A percentile compares a stretch with the other conserved stretches of the same genome.
Evolutionary conservation across 164 flowering plant species (phyloP).

Genomic region (Nymphaea thermarum): DNA sequence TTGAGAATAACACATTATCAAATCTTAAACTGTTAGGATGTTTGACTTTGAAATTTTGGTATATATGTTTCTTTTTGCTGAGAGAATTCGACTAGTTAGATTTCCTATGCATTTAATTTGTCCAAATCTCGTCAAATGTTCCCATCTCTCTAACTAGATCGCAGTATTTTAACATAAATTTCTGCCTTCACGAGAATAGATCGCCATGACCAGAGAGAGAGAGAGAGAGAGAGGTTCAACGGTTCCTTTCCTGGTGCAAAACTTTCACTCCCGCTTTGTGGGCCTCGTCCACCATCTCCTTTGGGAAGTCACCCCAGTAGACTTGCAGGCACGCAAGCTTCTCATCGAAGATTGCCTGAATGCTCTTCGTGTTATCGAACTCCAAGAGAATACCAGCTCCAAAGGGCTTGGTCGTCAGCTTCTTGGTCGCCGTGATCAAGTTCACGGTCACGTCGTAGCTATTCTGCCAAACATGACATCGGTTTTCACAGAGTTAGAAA

Average conservation of each 20-base stretch:
- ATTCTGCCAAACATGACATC: constrained; percentile 4
- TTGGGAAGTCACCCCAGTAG: constrained; percentile 22
- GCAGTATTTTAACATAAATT: too few relatives aligned
- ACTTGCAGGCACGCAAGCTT: constrained; percentile 19
- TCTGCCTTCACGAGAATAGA: too few relatives aligned
- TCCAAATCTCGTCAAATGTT: too few relatives aligned
- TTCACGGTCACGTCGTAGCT: constrained; percentile 17
- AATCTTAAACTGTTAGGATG: too few relatives aligned
- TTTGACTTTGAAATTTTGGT: too few relatives aligned
- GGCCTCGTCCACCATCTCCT: constrained; percentile 27
- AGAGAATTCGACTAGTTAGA: too few relatives aligned
- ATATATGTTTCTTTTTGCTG: too few relatives aligned
- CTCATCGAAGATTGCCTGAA: constrained; percentile 19
- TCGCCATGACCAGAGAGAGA: neutral
- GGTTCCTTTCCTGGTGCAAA: constrained; percentile 15
- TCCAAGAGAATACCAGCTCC: constrained; percentile 17
- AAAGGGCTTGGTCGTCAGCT: constrained; percentile 14
- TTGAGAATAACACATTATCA: too few relatives aligned
- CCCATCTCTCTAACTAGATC: too few relatives aligned
- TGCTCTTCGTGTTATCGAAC: constrained; percentile 11
- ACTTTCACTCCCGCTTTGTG: constrained; percentile 23
- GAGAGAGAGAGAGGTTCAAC: neutral
- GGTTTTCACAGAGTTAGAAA: too few relatives aligned
- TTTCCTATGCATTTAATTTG: too few relatives aligned
- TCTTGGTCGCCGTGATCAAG: constrained; percentile 15